Conservation (phyloP, 139 green algal species). For the Mychonastes homosphaera region DNA sequence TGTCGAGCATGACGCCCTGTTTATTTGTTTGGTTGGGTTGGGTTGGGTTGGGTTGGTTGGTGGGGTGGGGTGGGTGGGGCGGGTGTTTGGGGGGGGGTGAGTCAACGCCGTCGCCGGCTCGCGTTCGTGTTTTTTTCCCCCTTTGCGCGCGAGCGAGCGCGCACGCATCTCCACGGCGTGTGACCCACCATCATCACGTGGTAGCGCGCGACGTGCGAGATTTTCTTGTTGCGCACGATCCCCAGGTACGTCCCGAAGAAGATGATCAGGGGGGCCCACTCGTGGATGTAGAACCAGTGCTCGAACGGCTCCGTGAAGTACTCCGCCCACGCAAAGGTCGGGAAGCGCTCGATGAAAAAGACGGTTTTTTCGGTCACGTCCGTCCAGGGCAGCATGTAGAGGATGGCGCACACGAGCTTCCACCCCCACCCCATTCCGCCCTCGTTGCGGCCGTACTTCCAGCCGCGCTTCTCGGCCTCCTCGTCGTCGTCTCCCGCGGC, state of each 20-base stretch:
- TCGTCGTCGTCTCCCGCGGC: constrained; percentile 20
- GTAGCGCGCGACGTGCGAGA: constrained; percentile 47
- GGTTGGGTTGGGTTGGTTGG: not conserved
- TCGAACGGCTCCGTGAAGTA: constrained; percentile 57
- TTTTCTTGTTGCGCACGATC: constrained; percentile 54
- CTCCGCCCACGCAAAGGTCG: constrained; percentile 43
- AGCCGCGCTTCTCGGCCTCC: constrained; percentile 41
- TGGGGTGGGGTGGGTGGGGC: not conserved
- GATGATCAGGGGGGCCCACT: constrained; percentile 50
- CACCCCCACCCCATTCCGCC: constrained; percentile 6
- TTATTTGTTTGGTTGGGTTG: not conserved
- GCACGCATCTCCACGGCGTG: too few relatives aligned
- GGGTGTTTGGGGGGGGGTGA: not conserved
- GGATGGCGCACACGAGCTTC: constrained; percentile 15
- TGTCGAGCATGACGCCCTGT: constrained; percentile 52
- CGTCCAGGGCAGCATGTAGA: constrained; percentile 54
- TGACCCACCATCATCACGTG: constrained; percentile 54
- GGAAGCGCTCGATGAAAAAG: constrained; percentile 54
- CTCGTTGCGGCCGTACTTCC: constrained; percentile 53
- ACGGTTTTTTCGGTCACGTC: constrained; percentile 53
- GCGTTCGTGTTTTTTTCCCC: not conserved
- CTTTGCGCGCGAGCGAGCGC: not conserved
- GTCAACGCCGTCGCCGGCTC: not conserved
- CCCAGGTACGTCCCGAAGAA: constrained; percentile 57
- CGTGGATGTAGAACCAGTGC: constrained; percentile 58